These are phyloP conservation scores for Ceratonia siliqua DNA, from an alignment of 306 rosid species.

Conservation along the genomic window DNA sequence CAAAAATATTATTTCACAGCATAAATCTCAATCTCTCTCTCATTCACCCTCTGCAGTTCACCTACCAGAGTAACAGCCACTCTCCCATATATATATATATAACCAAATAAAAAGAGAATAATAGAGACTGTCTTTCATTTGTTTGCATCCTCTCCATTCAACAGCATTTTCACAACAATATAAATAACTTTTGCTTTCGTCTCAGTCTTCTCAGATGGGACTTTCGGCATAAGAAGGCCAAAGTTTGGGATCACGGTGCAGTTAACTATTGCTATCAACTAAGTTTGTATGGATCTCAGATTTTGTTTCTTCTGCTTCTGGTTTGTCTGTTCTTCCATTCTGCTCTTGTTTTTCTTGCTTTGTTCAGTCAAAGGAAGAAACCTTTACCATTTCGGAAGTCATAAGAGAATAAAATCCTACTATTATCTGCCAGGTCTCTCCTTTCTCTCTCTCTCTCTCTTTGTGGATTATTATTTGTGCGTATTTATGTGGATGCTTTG, in stretches of 20 bases:
- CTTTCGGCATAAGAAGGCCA: slow-evolving; percentile 34
- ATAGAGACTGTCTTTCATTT: neutral
- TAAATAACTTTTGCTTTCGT: slow-evolving; percentile 10
- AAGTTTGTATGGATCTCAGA: slow-evolving; percentile 40
- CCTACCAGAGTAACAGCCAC: slow-evolving; percentile 72
- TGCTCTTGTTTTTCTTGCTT: slow-evolving; percentile 31
- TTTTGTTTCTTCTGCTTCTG: slow-evolving; percentile 48
- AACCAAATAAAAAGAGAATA: slow-evolving; percentile 9
- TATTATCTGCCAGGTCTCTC: slow-evolving; percentile 34
- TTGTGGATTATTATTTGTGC: no score
- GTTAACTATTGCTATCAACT: slow-evolving; percentile 58
- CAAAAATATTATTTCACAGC: slow-evolving; percentile 33
- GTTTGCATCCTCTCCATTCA: slow-evolving; percentile 7
- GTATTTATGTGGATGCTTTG: slow-evolving; percentile 19
- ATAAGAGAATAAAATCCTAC: slow-evolving; percentile 26
- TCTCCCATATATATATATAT: slow-evolving; percentile 22
- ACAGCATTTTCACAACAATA: neutral
- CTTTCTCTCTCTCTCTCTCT: neutral
- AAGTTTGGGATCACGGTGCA: slow-evolving; percentile 43
- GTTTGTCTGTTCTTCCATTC: slow-evolving; percentile 35
- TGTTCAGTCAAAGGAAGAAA: slow-evolving; percentile 41
- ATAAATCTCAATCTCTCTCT: slow-evolving; percentile 41
- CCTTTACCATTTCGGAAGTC: slow-evolving; percentile 18
- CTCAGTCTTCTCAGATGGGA: slow-evolving; percentile 31
- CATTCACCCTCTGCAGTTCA: slow-evolving; percentile 77